Conservation (phyloP, 306 rosid species). For the Pyrus bretschneideri region DNA sequence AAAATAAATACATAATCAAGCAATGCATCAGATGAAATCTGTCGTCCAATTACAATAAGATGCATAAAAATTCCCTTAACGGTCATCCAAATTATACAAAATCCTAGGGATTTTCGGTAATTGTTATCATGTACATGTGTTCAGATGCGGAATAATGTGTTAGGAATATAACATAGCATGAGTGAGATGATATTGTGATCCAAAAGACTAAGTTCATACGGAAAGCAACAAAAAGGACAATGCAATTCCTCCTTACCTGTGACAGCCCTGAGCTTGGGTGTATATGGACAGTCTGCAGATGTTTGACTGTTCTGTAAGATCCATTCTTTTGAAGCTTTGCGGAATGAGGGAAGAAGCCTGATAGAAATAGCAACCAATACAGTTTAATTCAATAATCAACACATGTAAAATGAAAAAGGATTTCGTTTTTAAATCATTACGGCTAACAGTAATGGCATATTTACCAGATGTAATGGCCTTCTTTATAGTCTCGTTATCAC, state of each 20-base stretch:
- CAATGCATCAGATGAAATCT: no score
- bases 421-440: background rate
- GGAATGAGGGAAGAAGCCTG: slow-evolving; percentile 85
- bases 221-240: background rate
- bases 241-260: slow-evolving; percentile 37
- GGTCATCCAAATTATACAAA: no score
- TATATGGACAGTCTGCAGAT: slow-evolving; percentile 79
- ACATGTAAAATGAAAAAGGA: background rate
- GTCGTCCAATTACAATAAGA: no score
- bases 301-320: slow-evolving; percentile 70
- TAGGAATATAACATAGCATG: slow-evolving; percentile 8
- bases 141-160: no score
- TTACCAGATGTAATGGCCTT: slow-evolving; percentile 89
- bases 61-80: no score
- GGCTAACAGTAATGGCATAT: background rate
- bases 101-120: no score
- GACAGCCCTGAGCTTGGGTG: slow-evolving; percentile 94
- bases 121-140: no score
- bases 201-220: background rate
- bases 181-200: background rate
- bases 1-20: no score
- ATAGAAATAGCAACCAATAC: slow-evolving; percentile 3
- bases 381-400: slow-evolving; percentile 15
- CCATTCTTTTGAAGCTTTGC: slow-evolving; percentile 79
- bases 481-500: slow-evolving; percentile 68